Evolutionary conservation across 2,329 filamentous ascomycete species (phyloP).

Genomic region (Aspergillus hortae): DNA sequence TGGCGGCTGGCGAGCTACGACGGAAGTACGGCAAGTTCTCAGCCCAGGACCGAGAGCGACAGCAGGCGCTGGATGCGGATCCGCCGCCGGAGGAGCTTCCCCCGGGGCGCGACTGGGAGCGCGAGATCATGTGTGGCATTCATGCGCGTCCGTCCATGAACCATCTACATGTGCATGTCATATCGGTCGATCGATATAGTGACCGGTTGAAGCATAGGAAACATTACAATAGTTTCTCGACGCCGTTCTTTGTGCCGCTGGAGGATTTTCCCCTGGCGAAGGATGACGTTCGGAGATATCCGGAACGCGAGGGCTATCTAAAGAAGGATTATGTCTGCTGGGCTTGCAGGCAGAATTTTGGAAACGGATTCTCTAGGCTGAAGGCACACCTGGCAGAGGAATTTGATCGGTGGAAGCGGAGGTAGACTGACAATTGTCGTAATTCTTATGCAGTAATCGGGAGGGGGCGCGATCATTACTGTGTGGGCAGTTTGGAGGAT

Average conservation of each 20-base stretch:
- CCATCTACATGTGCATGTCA: slow-evolving; percentile 84
- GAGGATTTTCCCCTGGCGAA: slow-evolving; percentile 72
- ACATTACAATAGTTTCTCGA: slow-evolving; percentile 91
- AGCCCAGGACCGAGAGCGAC: slow-evolving; percentile 58
- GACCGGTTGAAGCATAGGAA: slow-evolving; percentile 70
- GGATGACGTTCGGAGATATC: slow-evolving; percentile 62
- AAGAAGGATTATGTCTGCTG: slow-evolving; percentile 71
- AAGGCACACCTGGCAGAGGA: slow-evolving; percentile 74
- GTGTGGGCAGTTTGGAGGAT: too few relatives aligned
- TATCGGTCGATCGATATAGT: slow-evolving; percentile 75
- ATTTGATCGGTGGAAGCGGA: slow-evolving; percentile 69
- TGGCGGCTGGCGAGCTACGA: slow-evolving; percentile 73
- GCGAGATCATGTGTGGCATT: slow-evolving; percentile 72
- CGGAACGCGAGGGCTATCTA: slow-evolving; percentile 57
- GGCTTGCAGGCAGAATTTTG: slow-evolving; percentile 74
- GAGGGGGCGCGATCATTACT: too few relatives aligned
- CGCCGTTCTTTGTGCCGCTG: slow-evolving; percentile 75
- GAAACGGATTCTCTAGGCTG: slow-evolving; percentile 67
- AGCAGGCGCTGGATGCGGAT: slow-evolving; percentile 62
- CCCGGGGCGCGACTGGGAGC: slow-evolving; percentile 70
- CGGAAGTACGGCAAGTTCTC: slow-evolving; percentile 65
- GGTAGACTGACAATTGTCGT: slow-evolving; percentile 39
- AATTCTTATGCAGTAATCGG: too few relatives aligned
- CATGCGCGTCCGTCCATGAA: slow-evolving; percentile 90
- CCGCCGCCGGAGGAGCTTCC: slow-evolving; percentile 55